Percentiles rank a stretch among this genome's conserved stretches.
Evolutionary conservation across 495 filamentous ascomycete species (phyloP).

Genomic region (Mycothermus thermophilus): DNA sequence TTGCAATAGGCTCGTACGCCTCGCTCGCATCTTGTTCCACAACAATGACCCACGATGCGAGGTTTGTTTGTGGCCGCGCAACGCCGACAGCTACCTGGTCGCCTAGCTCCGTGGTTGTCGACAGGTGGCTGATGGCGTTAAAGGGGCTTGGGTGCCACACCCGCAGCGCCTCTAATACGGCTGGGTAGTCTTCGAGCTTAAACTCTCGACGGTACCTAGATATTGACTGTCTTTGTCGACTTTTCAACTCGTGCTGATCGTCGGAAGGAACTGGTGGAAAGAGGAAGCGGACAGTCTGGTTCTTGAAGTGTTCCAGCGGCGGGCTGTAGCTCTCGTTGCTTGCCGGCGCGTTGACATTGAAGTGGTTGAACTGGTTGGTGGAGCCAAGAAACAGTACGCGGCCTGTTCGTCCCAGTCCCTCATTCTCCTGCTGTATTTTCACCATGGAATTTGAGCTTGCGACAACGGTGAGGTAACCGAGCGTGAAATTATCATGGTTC

Average conservation of each 20-base stretch:
- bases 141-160: slow-evolving; percentile 31
- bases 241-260: slow-evolving; percentile 39
- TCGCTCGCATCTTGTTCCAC: slow-evolving; percentile 63
- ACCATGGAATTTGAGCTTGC: slow-evolving; percentile 47
- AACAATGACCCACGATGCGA: slow-evolving; percentile 70
- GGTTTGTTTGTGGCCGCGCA: slow-evolving; percentile 44
- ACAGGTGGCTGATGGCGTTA: slow-evolving; percentile 50
- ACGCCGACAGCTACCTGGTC: slow-evolving; percentile 54
- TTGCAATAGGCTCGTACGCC: slow-evolving; percentile 58
- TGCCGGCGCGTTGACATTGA: slow-evolving; percentile 28
- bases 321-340: slow-evolving; percentile 22
- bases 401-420: slow-evolving; percentile 56
- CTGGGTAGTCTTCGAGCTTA: slow-evolving; percentile 40
- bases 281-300: slow-evolving; percentile 32
- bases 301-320: slow-evolving; percentile 18
- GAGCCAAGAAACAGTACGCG: slow-evolving; percentile 56
- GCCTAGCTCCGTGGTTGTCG: slow-evolving; percentile 55
- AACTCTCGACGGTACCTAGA: slow-evolving; percentile 43
- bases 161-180: slow-evolving; percentile 40
- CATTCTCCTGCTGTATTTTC: slow-evolving; percentile 40
- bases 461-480: slow-evolving; percentile 65
- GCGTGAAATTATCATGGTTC: slow-evolving; percentile 39
- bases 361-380: slow-evolving; percentile 47
- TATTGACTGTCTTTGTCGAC: too few species aligned
- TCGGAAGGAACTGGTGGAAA: slow-evolving; percentile 27